Conservation (phyloP, 768 basidiomycete species). For the Hygrocybe coccinea region DNA sequence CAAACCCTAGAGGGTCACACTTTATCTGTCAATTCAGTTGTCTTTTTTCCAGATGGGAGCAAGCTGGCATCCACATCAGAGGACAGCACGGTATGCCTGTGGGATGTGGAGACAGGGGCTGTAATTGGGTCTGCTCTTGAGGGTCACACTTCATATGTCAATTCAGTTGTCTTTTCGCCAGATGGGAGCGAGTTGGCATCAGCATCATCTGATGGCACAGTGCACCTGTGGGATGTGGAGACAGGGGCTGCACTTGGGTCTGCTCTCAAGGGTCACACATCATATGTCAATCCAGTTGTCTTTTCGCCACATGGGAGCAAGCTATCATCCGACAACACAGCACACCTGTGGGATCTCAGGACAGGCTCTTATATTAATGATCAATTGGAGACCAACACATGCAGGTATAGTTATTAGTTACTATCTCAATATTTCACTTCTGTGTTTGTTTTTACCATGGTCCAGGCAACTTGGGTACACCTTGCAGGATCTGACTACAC, state of each 20-base stretch:
- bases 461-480: too few relatives aligned
- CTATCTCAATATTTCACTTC: too few relatives aligned
- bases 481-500: too few relatives aligned
- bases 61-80: background rate
- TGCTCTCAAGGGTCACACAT: background rate
- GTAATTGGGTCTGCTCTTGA: background rate
- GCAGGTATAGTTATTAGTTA: too few relatives aligned
- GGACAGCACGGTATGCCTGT: background rate
- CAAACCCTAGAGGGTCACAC: background rate
- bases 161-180: constrained; percentile 11
- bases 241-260: background rate
- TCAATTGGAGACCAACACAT: too few relatives aligned
- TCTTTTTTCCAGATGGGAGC: background rate
- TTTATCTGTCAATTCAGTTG: background rate
- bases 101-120: constrained; percentile 9
- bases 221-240: constrained; percentile 22
- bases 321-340: background rate
- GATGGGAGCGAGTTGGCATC: constrained; percentile 2
- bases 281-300: background rate
- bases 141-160: background rate
- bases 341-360: constrained; percentile 2
- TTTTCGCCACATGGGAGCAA: constrained; percentile 1
- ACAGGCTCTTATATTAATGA: background rate
- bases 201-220: constrained; percentile 10
- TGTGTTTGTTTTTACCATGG: too few relatives aligned